These are phyloP conservation scores for Ogataea nakhonphanomensis DNA, from an alignment of 805 yeast genomes.

Conservation along the genomic window DNA sequence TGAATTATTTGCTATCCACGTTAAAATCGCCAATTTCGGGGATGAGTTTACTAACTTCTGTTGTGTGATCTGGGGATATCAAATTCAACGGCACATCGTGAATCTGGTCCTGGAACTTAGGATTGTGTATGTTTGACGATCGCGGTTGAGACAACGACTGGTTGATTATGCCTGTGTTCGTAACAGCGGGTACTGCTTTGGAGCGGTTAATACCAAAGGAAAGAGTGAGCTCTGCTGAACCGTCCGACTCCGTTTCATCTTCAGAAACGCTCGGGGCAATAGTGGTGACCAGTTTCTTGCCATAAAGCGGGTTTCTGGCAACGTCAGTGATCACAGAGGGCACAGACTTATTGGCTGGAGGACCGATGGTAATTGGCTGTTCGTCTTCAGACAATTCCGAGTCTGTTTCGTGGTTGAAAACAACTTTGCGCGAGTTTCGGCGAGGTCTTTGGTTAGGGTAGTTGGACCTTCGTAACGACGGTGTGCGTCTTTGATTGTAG, in stretches of 20 bases:
- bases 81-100: constrained; percentile 16
- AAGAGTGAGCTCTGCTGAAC: constrained; percentile 20
- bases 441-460: constrained; percentile 4
- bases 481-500: constrained; percentile 1
- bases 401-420: constrained; percentile 13
- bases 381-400: constrained; percentile 8
- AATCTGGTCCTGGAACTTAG: constrained; percentile 4
- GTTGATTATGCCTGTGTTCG: neutral
- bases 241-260: constrained; percentile 14
- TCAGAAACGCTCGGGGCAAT: constrained; percentile 8
- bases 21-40: constrained; percentile 11
- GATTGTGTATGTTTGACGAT: neutral
- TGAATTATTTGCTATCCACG: constrained; percentile 3
- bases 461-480: neutral
- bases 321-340: neutral
- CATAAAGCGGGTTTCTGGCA: constrained; percentile 19
- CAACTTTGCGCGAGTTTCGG: constrained; percentile 17
- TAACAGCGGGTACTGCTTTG: neutral
- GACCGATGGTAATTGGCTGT: neutral
- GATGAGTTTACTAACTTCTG: constrained; percentile 12
- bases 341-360: neutral
- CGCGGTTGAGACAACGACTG: constrained; percentile 4
- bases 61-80: constrained; percentile 7
- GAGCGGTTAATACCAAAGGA: constrained; percentile 13
- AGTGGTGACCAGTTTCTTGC: constrained; percentile 12